Conservation (phyloP, 192 early-diverging fungal genomes). For the Coemansia sp. region DNA sequence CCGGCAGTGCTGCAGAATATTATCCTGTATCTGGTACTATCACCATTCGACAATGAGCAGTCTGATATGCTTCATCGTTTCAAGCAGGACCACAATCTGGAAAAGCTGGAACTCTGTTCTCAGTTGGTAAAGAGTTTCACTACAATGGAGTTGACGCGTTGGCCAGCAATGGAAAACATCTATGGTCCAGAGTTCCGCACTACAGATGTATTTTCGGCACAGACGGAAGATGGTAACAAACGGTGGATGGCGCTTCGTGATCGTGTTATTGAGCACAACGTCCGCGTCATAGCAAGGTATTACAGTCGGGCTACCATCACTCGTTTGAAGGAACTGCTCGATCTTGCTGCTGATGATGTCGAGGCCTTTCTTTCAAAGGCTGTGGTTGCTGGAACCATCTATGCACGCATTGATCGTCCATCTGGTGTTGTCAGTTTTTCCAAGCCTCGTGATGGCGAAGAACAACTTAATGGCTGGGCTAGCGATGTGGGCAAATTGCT, state of each 20-base stretch:
- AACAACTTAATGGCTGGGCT: constrained; percentile 92
- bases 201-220: constrained; percentile 70
- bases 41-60: constrained; percentile 97
- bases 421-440: constrained; percentile 88
- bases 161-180: constrained; percentile 89
- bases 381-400: constrained; percentile 93
- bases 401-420: constrained; percentile 92
- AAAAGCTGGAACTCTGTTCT: constrained; percentile 71
- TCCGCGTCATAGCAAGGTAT: constrained; percentile 95
- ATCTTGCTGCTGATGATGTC: constrained; percentile 78
- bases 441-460: constrained; percentile 79
- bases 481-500: constrained; percentile 84
- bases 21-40: constrained; percentile 82
- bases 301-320: constrained; percentile 85
- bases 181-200: constrained; percentile 76
- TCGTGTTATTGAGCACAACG: constrained; percentile 97
- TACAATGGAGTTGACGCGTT: constrained; percentile 90
- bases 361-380: constrained; percentile 92
- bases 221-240: constrained; percentile 74
- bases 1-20: constrained; percentile 72
- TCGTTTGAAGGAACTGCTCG: constrained; percentile 87
- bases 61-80: constrained; percentile 89
- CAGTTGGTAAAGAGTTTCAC: constrained; percentile 89
- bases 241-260: constrained; percentile 84
- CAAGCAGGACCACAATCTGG: constrained; percentile 75